Base-by-base conservation (phyloP, 2,329 filamentous ascomycete genomes). In the Chlorencoelia australis region DNA sequence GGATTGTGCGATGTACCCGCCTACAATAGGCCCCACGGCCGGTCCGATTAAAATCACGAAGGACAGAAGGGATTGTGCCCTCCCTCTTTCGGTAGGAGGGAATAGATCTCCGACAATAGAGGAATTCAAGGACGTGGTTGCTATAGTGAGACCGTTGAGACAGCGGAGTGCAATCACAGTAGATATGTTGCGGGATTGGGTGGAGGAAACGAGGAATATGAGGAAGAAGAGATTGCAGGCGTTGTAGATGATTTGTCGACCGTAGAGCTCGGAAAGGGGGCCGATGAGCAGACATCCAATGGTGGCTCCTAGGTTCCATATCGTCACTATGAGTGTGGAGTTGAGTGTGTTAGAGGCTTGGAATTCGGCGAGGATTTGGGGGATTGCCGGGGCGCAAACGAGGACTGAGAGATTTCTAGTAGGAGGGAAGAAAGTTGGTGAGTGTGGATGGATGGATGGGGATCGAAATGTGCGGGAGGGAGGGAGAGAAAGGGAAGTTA, bases 231-330 rank as follows among this genome's bases (percentile, higher is more conserved):
- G 42, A 47, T 75, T 76, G 2, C 68, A 58, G 6, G 66, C 44
- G 43, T 75, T 72, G 2, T 79, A 73, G n/a, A 80, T 62, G 15
- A 67, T 49, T 45, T 78, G 68, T 3, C 73, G 65, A 4, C 73
- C 77, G 37, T 71, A 75, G 7, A 81, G 54, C 49, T 83, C 78
- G 3, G 48, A 67, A 11, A 82, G 55, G 0, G 77, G 77, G 2
- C 78, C 79, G 72, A 78, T 82, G 2, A 82, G 30, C 1, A 54
- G 33, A 2, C 64, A 65, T 0, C 64, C 65, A 13, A 62, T 62
- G 10, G 64, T 64, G 37, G 62, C 66, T 3, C 61, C 64, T 5
- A 67, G 49, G 11, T 35, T 29, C 17, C 16, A 35, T n/a, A 35
- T 29, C n/a, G 24, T 28, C n/a, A 29, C 17, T 8, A 35, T 27